Evolutionary conservation across 139 green algal species (phyloP).

Genomic region (Gonium pectorale): DNA sequence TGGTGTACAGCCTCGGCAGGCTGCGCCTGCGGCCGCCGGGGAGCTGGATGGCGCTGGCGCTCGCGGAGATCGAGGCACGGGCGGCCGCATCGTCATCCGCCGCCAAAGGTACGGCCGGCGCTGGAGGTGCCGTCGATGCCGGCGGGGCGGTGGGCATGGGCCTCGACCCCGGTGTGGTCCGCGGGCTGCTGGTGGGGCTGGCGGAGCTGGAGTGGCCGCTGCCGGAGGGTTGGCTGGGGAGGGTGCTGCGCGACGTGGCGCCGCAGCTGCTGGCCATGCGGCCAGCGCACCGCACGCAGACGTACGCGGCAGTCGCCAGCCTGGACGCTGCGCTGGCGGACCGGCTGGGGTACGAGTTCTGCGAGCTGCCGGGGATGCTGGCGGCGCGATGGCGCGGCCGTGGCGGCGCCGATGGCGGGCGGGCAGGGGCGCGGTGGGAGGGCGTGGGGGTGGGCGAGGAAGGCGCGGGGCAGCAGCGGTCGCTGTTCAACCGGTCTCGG

Average conservation of each 20-base stretch:
- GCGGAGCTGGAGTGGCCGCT: not conserved
- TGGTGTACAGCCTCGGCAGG: conserved; percentile 3
- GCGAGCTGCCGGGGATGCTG: not conserved
- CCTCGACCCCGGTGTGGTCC: not conserved
- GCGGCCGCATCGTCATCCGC: not conserved
- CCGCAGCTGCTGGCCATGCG: not conserved
- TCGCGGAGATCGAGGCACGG: conserved; percentile 5
- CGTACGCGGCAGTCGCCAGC: conserved; percentile 11
- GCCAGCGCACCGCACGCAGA: not conserved
- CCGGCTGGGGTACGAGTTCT: conserved; percentile 14
- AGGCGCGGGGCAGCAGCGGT: conserved; percentile 32
- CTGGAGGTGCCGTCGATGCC: too few species aligned
- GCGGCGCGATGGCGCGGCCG: not conserved
- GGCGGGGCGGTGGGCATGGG: too few species aligned
- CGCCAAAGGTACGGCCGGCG: not conserved
- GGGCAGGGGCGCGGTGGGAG: not conserved
- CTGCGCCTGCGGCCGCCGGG: not conserved
- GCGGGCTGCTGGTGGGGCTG: not conserved
- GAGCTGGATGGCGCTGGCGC: conserved; percentile 10
- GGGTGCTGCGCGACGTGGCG: not conserved
- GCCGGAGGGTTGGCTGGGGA: conserved; percentile 15
- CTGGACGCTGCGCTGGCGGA: conserved; percentile 30
- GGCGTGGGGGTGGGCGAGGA: not conserved
- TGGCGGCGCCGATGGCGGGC: not conserved
- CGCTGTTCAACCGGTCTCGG: conserved; percentile 21